Percentiles rank a stretch among this genome's conserved stretches.
These are phyloP conservation scores for Omphalea diandra DNA, from an alignment of 441 rosid species.

Conservation along the genomic window DNA sequence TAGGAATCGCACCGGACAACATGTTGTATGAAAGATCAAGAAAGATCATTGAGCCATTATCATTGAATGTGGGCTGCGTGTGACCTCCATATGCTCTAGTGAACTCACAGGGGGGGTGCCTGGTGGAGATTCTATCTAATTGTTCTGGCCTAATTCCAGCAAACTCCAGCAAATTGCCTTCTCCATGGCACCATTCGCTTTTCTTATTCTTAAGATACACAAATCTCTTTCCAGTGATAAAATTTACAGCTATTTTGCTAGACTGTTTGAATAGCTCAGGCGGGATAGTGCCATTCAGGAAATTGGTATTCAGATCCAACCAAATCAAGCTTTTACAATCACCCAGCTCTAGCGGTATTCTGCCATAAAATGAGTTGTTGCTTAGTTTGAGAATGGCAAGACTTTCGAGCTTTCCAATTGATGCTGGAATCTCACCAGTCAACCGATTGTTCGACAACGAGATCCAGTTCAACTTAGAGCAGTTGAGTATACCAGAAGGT, in stretches of 20 bases:
- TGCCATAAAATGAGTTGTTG: constrained; percentile 75
- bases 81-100: constrained; percentile 69
- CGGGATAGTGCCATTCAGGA: constrained; percentile 71
- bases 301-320: constrained; percentile 88
- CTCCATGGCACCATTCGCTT: constrained; percentile 78
- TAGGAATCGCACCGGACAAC: constrained; percentile 69
- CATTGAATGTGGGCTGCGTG: constrained; percentile 71
- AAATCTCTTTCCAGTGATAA: constrained; percentile 69
- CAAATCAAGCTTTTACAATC: constrained; percentile 86
- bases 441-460: constrained; percentile 79
- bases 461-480: constrained; percentile 79
- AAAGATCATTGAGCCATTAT: constrained; percentile 91
- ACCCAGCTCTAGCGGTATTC: constrained; percentile 85
- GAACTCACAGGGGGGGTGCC: constrained; percentile 80
- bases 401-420: constrained; percentile 59
- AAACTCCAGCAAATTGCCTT: constrained; percentile 85
- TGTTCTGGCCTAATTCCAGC: constrained; percentile 72
- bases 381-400: constrained; percentile 90
- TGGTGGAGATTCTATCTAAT: constrained; percentile 52
- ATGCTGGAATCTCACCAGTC: constrained; percentile 72
- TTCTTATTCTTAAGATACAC: constrained; percentile 77
- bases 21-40: constrained; percentile 79
- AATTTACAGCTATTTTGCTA: constrained; percentile 75
- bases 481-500: constrained; percentile 68
- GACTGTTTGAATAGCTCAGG: constrained; percentile 78